Base-by-base conservation (phyloP, 192 early-diverging fungal genomes). In the Backusella macrospora region DNA sequence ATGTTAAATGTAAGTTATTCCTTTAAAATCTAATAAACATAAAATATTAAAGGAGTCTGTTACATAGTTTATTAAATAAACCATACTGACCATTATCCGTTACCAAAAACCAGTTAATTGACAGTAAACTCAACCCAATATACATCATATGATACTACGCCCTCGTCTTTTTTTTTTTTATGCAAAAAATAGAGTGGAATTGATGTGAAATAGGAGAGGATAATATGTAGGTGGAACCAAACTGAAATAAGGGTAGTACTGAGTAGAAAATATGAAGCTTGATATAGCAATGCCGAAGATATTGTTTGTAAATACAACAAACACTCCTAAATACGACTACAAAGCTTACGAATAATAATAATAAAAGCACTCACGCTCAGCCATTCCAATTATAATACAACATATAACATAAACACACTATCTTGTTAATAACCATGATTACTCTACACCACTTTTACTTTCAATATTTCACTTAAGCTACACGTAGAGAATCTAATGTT, bases 261-360 rank as follows among this genome's bases (percentile, higher is more conserved):
- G 18, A 59, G 9, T 59, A 10, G 52, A 59, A 59, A 59, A 26
- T 59, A 23, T 59, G 52, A 10, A 26, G 9, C 52, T 59, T 59
- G 52, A 59, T 26, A 59, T 23, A 59, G 52, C 21, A 59, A 59
- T 59, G 10, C 52, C 21, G 52, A 59, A 59, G 52, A 26, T 8
- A 59, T 59, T 59, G 52, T 59, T 59, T 59, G 26, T 59, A 23
- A 23, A 49, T 59, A 59, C 52, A 59, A 59, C 52, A 55, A 55
- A 55, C 49, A 55, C 8, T 23, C 9, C 52, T 59, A 59, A 59
- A 59, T 23, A 12, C 52, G 21, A 59, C 21, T 59, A 59, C 52
- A 59, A 59, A 59, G 18, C 52, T 59, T 59, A 59, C 52, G 52
- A 59, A 18, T 59, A 59, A 21, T 8, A 59, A n/a, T n/a, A n/a